Evolutionary conservation across 2,329 filamentous ascomycete genomes (phyloP), one percentile per base, ranked within the genome.

Genomic region (Nemania sp.): DNA sequence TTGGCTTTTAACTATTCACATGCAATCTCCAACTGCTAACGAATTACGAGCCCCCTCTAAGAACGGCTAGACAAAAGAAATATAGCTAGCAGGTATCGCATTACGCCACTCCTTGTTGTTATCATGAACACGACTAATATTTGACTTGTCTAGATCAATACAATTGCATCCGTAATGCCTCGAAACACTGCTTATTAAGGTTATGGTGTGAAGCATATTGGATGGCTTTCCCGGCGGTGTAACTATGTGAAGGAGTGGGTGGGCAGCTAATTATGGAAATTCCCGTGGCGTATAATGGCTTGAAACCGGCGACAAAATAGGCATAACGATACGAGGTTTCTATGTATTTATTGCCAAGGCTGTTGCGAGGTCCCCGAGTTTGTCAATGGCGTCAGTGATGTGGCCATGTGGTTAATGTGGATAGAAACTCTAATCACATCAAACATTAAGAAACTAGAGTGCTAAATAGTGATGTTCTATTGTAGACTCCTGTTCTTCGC

Each of bases 211-310:
- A 47, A 41, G 51, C 13, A 27, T 47, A 47, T 13, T 29, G 20
- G 43, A 38, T 15, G 15, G 22, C 32, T 22, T 56, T 26, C 61
- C 32, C 26, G 15, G 32, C 32, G 13, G 54, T 64, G 54, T 64
- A 52, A 64, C 62, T n/a, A 18, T 18, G 27, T 35, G 27, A 53
- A 24, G 20, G 49, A 11, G 26, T 18, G 13, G 1, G 26, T 52
- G 51, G 26, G 27, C 35, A 27, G 29, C 24, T 13, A 27, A 11
- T 24, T 51, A 18, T 26, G 20, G 8, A 41, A 47, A 3, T 58
- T 53, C 29, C 29, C 8, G 15, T 45, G 3, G 35, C 15, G 27
- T 57, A 57, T 45, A 43, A 49, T 55, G 27, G 41, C 2, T 47
- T 38, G 41, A 62, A 35, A 35, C 51, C 22, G 27, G 51, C 15